Conservation (phyloP, 1,284 basidiomycete species). For the Austroboletus niveus region DNA sequence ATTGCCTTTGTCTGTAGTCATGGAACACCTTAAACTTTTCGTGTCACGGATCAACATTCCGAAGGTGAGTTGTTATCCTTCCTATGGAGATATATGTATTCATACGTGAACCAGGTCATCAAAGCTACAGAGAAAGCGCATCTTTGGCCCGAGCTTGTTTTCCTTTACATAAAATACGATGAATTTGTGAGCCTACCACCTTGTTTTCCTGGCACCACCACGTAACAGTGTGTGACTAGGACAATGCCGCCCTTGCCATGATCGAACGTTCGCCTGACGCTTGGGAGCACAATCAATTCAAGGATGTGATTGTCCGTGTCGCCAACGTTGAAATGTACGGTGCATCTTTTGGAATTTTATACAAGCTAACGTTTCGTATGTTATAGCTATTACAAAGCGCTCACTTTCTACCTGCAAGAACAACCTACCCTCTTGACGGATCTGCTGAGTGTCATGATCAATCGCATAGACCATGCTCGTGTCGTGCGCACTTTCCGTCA, state of each 20-base stretch:
- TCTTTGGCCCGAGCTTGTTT: conserved; percentile 98
- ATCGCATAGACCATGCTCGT: conserved; percentile 91
- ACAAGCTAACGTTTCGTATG: neutral
- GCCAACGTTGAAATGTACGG: conserved; percentile 96
- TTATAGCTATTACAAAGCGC: conserved; percentile 80
- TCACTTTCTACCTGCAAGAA: conserved; percentile 89
- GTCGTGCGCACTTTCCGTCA: conserved; percentile 96
- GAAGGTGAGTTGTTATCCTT: conserved; percentile 39
- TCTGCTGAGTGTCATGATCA: conserved; percentile 87
- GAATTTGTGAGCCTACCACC: conserved; percentile 68
- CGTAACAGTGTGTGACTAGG: conserved; percentile 43
- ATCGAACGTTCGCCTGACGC: conserved; percentile 96
- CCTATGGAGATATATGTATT: conserved; percentile 3
- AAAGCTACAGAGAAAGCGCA: conserved; percentile 95
- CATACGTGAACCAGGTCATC: conserved; percentile 64
- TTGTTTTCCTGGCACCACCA: neutral
- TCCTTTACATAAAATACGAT: conserved; percentile 98
- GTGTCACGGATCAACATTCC: conserved; percentile 97
- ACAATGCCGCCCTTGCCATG: conserved; percentile 96
- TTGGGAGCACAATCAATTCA: conserved; percentile 99
- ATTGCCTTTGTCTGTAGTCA: conserved; percentile 54
- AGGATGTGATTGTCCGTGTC: conserved; percentile 91
- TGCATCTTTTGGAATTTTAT: neutral
- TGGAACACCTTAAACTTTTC: conserved; percentile 99
- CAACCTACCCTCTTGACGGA: conserved; percentile 94